Base-by-base conservation (phyloP, 2,329 filamentous ascomycete genomes). In the Aschersonia sp. region DNA sequence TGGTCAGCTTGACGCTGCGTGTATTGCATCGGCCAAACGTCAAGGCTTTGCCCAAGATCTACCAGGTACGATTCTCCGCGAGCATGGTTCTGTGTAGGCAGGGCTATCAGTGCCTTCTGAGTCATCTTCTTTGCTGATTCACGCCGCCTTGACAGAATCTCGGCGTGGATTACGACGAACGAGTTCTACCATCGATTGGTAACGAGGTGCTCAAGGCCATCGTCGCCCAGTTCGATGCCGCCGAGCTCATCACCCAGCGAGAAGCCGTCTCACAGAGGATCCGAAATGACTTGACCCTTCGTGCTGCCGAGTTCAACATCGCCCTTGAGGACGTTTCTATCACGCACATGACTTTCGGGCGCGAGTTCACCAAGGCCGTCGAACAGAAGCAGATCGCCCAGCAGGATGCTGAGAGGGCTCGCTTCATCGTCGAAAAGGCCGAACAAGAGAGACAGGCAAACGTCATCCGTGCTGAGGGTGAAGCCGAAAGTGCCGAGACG, bases 301-400 rank as follows among this genome's bases (percentile, higher is more conserved):
- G 92, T 60, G 92, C 92, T 45, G 73, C 83, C 61, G 92, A 98
- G 69, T 98, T 98, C 81, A 95, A 98, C 76, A 98, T 98, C 63
- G 88, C 89, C 31, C 86, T 98, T 47, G 92, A 98, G 71, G 92
- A 98, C 63, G 92, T 98, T 51, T 94, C 88, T 63, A 98, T 98
- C 69, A 98, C 92, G 52, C 92, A 98, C 77, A 98, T 98, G 92
- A 98, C 92, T 47, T 98, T 98, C 65, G 92, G 92, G 58, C 91
- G 91, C 68, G 92, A 98, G 70, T 98, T 98, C 76, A 98, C 92
- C 52, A 86, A 87, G 68, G 92, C 92, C 55, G 92, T 98, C 60
- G 92, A 98, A 74, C 92, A 98, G 80, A 98, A 98, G 82, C 92
- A 98, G 76, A 98, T 98, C 66, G 92, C 92, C 48, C 92, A 98